phyloP scores from a whole-genome alignment of 116 monocot genomes.

The Iris pallida region DNA sequence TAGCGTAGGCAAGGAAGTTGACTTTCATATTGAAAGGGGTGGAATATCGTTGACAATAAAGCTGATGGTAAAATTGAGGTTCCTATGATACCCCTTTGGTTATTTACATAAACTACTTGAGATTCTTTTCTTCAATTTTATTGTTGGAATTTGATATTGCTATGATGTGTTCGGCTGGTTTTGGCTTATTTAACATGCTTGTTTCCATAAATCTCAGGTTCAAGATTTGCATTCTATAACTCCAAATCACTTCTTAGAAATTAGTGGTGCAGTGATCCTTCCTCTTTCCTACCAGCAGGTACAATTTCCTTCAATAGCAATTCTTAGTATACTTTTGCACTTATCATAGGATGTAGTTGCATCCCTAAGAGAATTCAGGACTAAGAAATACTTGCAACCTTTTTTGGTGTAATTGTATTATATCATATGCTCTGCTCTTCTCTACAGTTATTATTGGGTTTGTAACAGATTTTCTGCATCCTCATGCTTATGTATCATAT shows the following conservation, averaged over 20 bases:
- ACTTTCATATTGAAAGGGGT: constrained; percentile 83
- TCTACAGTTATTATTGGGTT: too few species aligned
- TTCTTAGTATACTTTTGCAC: too few species aligned
- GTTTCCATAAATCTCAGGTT: constrained; percentile 40
- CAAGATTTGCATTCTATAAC: constrained; percentile 94
- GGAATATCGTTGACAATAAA: constrained; percentile 47
- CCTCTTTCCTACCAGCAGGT: constrained; percentile 97
- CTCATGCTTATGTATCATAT: too few species aligned
- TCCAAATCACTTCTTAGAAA: constrained; percentile 83
- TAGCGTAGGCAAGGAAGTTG: constrained; percentile 42
- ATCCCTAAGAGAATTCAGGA: too few species aligned
- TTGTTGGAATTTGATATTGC: background rate
- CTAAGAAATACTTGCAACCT: too few species aligned
- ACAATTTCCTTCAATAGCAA: background rate
- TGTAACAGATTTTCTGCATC: too few species aligned
- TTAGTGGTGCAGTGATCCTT: constrained; percentile 88
- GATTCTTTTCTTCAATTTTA: background rate
- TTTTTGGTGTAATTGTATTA: too few species aligned
- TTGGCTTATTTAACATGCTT: background rate
- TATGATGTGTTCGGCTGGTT: background rate
- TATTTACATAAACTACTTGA: background rate
- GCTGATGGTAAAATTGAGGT: constrained; percentile 43
- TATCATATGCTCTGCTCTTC: too few species aligned
- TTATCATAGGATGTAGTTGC: too few species aligned
- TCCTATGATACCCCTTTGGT: background rate